A percentile compares a stretch with the other conserved stretches of the same genome.
These are phyloP conservation scores for Aspergillus jensenii DNA, from an alignment of 2,329 filamentous ascomycete genomes.

Conservation along the genomic window DNA sequence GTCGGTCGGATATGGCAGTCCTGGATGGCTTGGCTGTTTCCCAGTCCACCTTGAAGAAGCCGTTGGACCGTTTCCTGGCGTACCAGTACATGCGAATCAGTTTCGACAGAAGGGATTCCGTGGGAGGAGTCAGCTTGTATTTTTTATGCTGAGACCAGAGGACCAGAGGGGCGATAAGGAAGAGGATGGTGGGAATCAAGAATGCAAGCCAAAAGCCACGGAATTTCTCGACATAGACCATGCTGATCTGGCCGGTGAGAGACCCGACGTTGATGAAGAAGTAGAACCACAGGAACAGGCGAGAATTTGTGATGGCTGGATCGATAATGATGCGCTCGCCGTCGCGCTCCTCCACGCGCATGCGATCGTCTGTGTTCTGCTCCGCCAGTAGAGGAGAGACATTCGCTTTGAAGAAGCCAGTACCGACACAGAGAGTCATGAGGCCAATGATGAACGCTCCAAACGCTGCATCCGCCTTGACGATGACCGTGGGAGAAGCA, in stretches of 20 bases:
- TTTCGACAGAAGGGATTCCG: constrained; percentile 54
- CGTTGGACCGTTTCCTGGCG: neutral
- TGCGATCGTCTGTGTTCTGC: constrained; percentile 62
- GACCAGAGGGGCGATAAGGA: constrained; percentile 62
- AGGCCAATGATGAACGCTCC: constrained; percentile 65
- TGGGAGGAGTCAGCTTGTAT: constrained; percentile 65
- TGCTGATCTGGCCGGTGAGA: constrained; percentile 60
- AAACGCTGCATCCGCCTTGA: constrained; percentile 57
- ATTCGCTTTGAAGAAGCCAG: constrained; percentile 78
- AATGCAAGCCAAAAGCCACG: constrained; percentile 74
- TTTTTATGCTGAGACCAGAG: constrained; percentile 60
- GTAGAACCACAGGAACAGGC: constrained; percentile 71
- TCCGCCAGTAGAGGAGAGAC: constrained; percentile 72
- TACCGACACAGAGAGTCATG: constrained; percentile 70
- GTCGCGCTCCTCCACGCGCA: constrained; percentile 56
- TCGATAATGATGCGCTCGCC: constrained; percentile 72
- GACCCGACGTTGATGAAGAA: constrained; percentile 69
- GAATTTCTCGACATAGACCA: constrained; percentile 74
- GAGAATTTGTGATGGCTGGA: constrained; percentile 65
- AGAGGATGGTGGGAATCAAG: constrained; percentile 65
- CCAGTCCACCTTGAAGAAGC: constrained; percentile 16
- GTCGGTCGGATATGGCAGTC: constrained; percentile 21
- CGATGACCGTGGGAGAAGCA: constrained; percentile 63
- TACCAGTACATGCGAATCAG: constrained; percentile 62
- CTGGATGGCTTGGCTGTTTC: constrained; percentile 33